Percentiles rank a stretch among this genome's conserved stretches.
These are phyloP conservation scores for Coemansia pectinata DNA, from an alignment of 192 early-diverging fungal genomes.

Conservation along the genomic window DNA sequence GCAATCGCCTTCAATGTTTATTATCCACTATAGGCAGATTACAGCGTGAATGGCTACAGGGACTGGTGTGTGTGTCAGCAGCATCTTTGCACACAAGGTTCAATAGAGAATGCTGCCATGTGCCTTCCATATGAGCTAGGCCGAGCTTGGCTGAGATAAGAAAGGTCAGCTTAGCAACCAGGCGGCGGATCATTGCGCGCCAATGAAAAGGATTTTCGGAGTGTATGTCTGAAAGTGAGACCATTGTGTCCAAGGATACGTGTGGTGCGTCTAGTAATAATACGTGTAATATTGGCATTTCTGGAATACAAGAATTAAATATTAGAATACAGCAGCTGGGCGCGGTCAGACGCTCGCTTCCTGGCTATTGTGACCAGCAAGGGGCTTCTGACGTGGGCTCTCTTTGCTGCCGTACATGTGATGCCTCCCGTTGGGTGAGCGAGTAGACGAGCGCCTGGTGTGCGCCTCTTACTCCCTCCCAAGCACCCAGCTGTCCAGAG, in stretches of 20 bases:
- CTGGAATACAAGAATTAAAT: background rate
- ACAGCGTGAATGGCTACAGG: background rate
- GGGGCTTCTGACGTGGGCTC: constrained; percentile 1
- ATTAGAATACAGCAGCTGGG: background rate
- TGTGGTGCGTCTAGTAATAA: constrained; percentile 2
- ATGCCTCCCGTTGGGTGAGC: background rate
- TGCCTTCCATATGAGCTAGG: background rate
- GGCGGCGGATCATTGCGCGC: background rate
- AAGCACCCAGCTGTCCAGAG: background rate
- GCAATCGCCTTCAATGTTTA: background rate
- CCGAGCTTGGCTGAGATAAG: background rate
- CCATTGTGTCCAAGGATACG: background rate
- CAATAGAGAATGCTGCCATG: background rate
- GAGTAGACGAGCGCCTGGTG: background rate
- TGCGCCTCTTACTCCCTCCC: background rate
- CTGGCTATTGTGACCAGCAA: constrained; percentile 6
- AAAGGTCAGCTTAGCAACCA: background rate
- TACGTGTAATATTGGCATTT: background rate
- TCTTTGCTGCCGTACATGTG: constrained; percentile 1
- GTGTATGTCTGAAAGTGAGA: background rate
- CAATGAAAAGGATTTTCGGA: background rate
- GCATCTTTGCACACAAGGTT: background rate
- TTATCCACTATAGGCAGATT: background rate
- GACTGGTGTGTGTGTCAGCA: background rate
- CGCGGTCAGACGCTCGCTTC: background rate